Base-by-base conservation (phyloP, 2,329 filamentous ascomycete genomes). In the Pestalotiopsis sp. region DNA sequence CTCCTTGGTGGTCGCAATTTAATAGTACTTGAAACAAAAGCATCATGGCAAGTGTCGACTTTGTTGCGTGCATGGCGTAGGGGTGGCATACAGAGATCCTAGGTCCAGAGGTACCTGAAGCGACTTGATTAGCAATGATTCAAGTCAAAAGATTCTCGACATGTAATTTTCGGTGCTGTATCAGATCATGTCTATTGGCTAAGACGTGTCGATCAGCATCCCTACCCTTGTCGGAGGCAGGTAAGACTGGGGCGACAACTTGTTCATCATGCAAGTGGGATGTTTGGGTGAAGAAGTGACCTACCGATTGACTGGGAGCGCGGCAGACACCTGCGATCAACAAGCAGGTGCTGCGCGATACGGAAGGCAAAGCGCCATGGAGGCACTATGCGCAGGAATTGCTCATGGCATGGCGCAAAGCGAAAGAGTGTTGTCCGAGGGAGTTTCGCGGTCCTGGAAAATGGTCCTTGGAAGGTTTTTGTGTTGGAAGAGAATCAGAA, bases 241-340 rank as follows among this genome's bases (percentile, higher is more conserved):
- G 74, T 88, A 85, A 84, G 86, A 85, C 86, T 86, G 86, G 86
- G 86, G 86, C 86, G 86, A 88, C 86, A 85, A 81, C 78, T 78
- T 81, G 78, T 81, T 88, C 86, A 88, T 88, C 86, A 88, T 84
- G 69, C 70, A 74, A 73, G 56, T 62, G 66, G 27, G 27, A 14
- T 62, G 14, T 14, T 6, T 13, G 27, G 13, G 59, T 20, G 36
- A 39, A 62, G 38, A 39, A 12, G 31, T 41, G 59, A 62, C 59
- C 12, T 62, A 62, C 59, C 36, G 45, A 52, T n/a, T n/a, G 45
- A n/a, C 7, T 36, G 31, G 6, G 31, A 36, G 31, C 31, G 31
- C 31, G 7, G 31, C 31, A 36, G 31, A 36, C 31, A 36, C 31
- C 31, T 36, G 31, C 31, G 31, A 36, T 9, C 1, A 36, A 9